Evolutionary conservation across 495 filamentous ascomycete species (phyloP).

Genomic region (Lichenothelia convexa): DNA sequence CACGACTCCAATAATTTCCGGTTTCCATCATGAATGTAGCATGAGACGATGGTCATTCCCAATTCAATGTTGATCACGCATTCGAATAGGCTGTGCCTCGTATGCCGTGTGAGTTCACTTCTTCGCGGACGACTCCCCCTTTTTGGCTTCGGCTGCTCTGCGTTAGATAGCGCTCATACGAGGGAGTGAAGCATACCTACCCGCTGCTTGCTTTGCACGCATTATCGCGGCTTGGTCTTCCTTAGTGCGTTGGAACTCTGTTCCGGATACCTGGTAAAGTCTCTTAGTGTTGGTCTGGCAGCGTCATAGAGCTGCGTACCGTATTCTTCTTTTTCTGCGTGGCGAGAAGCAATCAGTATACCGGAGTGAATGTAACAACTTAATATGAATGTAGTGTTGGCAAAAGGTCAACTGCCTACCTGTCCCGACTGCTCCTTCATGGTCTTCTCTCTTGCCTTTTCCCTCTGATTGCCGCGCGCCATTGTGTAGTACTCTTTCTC

Average conservation of each 20-base stretch:
- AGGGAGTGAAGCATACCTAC: conserved; percentile 25
- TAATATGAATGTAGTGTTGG: not conserved
- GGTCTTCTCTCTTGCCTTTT: conserved; percentile 69
- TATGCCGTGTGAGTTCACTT: too few species aligned
- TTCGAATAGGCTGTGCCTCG: conserved; percentile 10
- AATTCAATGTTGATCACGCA: conserved; percentile 4
- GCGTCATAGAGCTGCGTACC: conserved; percentile 17
- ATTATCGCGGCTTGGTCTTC: conserved; percentile 67
- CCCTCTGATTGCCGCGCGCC: conserved; percentile 87
- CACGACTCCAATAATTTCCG: too few species aligned
- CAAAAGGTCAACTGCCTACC: conserved; percentile 25
- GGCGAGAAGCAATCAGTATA: too few species aligned
- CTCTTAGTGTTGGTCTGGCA: conserved; percentile 6
- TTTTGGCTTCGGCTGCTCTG: conserved; percentile 14
- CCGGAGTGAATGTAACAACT: too few species aligned
- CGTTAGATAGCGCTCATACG: not conserved
- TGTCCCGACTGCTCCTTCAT: conserved; percentile 40
- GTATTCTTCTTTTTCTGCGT: conserved; percentile 44
- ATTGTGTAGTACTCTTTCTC: too few species aligned
- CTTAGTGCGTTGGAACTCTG: conserved; percentile 52
- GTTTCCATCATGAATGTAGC: too few species aligned
- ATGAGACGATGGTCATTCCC: too few species aligned
- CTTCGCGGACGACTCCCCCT: conserved; percentile 10
- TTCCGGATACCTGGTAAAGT: conserved; percentile 34
- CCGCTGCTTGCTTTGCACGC: conserved; percentile 74